Base-by-base conservation (phyloP, 805 yeast species). In the Pichia cephalocereana region DNA sequence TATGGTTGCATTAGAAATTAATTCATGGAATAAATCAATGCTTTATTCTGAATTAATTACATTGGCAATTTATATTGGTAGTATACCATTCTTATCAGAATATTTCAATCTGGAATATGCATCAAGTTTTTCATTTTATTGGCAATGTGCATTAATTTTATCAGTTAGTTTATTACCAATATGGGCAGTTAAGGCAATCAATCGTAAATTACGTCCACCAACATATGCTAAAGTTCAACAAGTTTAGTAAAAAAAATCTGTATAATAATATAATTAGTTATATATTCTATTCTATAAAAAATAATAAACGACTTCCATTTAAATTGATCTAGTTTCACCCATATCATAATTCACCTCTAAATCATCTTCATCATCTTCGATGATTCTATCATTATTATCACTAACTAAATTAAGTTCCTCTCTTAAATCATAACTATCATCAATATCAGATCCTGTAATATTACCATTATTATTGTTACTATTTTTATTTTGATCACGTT, bases 221-320 rank as follows among this genome's bases (percentile, higher is more conserved):
- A 88, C 87, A 60, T 93, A 93, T 64, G 97, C 97, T 9, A 93
- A 93, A 65, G 98, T 93, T 40, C 98, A 90, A 64, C 93, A 86
- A 37, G 8, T 14, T 14, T 34, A 15, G 26, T 23, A 23, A 23
- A 23, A 23, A 23, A 23, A 23, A 23, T 23, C 26, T 23, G 26
- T 23, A 23, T 23, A 23, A 23, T 23, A 23, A 19, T 19, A 19
- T 23, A 23, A 23, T 5, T 23, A 23, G 26, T 23, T 23, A 23
- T 6, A 23, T 23, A 23, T 23, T 23, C 26, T 23, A 23, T 23
- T 23, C 26, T 23, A 23, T 23, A 23, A 23, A 23, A 23, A 23
- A 23, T 23, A 23, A 23, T 23, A 6, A 30, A 30, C 32, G 32
- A 30, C 14, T 23, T 23, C 7, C 6, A 30, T 30, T 30, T 30